Conservation (phyloP, 208 protist genomes). For the Acanthamoeba royreba region DNA sequence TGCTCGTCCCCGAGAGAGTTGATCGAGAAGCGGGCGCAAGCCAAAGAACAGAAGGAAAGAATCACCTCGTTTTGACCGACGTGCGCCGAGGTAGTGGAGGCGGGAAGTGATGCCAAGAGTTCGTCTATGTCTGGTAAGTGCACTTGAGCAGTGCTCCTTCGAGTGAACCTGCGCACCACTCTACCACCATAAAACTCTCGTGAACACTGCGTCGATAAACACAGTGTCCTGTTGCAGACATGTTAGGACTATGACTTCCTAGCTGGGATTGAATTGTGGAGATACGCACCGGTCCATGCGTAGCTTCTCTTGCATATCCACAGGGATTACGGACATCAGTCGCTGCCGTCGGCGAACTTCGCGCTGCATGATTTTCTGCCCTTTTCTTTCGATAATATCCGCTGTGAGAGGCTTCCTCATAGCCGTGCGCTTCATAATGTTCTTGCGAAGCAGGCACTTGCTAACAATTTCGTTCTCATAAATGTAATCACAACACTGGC, state of each 20-base stretch:
- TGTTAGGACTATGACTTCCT: neutral
- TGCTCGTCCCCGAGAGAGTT: neutral
- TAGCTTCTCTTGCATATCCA: neutral
- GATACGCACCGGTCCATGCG: neutral
- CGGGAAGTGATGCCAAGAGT: no score
- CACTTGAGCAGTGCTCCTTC: neutral
- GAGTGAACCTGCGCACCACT: neutral
- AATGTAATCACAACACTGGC: neutral
- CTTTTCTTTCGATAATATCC: neutral
- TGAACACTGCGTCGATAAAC: neutral
- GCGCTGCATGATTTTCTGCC: neutral
- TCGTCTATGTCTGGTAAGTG: neutral
- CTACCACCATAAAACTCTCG: neutral
- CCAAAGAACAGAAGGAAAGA: neutral
- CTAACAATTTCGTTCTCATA: neutral
- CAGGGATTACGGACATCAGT: neutral
- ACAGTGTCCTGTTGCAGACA: neutral
- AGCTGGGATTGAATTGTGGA: neutral
- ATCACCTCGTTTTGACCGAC: neutral
- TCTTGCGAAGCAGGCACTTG: neutral
- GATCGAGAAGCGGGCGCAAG: neutral
- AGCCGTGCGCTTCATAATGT: neutral
- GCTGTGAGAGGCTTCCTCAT: neutral
- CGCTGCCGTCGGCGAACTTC: neutral
- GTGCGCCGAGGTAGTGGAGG: neutral